A percentile compares a stretch with the other conserved stretches of the same genome.
Conservation (phyloP, 345 rosid species). For the Rhodamnia rubescens region DNA sequence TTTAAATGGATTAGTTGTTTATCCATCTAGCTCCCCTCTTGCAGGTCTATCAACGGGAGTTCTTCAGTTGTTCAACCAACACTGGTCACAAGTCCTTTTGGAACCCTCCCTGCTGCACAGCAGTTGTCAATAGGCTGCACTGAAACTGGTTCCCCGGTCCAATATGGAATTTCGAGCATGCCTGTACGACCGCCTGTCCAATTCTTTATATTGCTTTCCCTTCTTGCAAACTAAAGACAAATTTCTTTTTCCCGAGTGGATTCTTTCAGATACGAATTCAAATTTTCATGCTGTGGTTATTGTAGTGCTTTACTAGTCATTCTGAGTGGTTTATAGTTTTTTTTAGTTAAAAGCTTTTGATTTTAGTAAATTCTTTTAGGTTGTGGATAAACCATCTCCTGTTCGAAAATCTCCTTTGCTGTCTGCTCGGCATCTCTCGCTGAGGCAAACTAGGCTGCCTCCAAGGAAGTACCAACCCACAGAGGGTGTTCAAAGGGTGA, state of each 20-base stretch:
- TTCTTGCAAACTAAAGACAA: background rate
- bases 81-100: slow-evolving; percentile 62
- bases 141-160: slow-evolving; percentile 56
- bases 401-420: slow-evolving; percentile 56
- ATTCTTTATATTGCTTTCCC: too few species aligned
- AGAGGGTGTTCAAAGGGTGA: slow-evolving; percentile 40
- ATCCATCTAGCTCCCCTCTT: background rate
- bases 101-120: slow-evolving; percentile 74
- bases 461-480: slow-evolving; percentile 61
- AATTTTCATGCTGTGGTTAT: background rate
- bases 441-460: slow-evolving; percentile 53
- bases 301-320: background rate
- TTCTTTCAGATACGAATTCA: background rate
- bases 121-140: slow-evolving; percentile 65
- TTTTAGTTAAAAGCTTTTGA: too few species aligned
- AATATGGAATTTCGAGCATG: slow-evolving; percentile 76
- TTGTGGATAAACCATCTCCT: slow-evolving; percentile 57
- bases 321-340: background rate
- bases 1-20: background rate
- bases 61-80: slow-evolving; percentile 34
- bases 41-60: slow-evolving; percentile 36
- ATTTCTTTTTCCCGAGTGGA: background rate
- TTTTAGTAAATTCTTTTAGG: slow-evolving; percentile 19
- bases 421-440: slow-evolving; percentile 62
- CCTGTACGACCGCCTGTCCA: slow-evolving; percentile 32